These are phyloP conservation scores for Linnemannia zychae DNA, from an alignment of 192 early-diverging fungal species.

Conservation along the genomic window DNA sequence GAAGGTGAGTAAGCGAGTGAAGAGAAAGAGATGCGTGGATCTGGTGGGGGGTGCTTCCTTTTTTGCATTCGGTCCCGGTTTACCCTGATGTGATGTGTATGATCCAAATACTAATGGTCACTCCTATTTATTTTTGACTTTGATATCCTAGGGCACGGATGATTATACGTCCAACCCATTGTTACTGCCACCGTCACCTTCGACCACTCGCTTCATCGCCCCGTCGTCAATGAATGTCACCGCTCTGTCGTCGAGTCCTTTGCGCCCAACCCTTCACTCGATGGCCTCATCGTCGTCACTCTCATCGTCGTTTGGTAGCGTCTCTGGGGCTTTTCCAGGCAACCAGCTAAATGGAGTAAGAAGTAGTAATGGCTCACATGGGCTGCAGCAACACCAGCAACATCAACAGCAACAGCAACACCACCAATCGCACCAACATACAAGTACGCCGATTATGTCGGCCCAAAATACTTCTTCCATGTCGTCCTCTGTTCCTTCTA, in stretches of 20 bases:
- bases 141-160: constrained; percentile 26
- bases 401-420: constrained; percentile 15
- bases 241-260: constrained; percentile 42
- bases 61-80: neutral
- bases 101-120: neutral
- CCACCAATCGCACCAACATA: constrained; percentile 3
- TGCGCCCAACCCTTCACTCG: constrained; percentile 41
- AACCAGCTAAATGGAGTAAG: constrained; percentile 19
- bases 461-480: constrained; percentile 12
- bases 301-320: constrained; percentile 47
- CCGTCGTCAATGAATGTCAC: constrained; percentile 37
- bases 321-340: constrained; percentile 20
- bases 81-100: neutral
- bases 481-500: constrained; percentile 28
- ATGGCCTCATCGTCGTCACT: constrained; percentile 53
- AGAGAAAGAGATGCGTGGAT: neutral
- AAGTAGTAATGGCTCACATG: constrained; percentile 25
- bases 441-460: neutral
- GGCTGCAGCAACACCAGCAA: constrained; percentile 14
- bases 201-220: constrained; percentile 45
- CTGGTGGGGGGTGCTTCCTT: neutral
- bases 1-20: constrained; percentile 22
- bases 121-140: neutral
- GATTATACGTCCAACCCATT: constrained; percentile 47
- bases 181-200: constrained; percentile 50